Conservation (phyloP, 352 stramenopile species). For the Globisporangium perplexum region DNA sequence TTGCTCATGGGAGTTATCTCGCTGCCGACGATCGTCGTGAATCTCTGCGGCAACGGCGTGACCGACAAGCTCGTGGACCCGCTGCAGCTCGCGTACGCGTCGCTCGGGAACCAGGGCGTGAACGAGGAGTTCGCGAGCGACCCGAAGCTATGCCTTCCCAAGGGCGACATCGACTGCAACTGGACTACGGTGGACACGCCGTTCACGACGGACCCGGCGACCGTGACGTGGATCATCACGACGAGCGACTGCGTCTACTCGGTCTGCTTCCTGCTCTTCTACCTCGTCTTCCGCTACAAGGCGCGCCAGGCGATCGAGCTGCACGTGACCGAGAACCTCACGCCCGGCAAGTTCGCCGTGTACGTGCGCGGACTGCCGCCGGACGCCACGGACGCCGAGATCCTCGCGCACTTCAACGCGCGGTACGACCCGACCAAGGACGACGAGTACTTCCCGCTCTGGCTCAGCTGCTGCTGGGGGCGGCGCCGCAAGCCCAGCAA, state of each 20-base stretch:
- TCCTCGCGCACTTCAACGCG: slow-evolving; percentile 70
- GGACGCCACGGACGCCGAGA: slow-evolving; percentile 56
- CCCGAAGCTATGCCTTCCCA: slow-evolving; percentile 32
- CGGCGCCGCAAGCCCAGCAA: slow-evolving; percentile 38
- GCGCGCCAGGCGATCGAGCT: slow-evolving; percentile 46
- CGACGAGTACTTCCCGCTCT: slow-evolving; percentile 58
- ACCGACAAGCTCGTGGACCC: slow-evolving; percentile 63
- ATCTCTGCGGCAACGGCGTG: slow-evolving; percentile 61
- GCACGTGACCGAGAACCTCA: slow-evolving; percentile 73
- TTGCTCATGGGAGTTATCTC: slow-evolving; percentile 65
- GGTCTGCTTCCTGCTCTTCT: slow-evolving; percentile 62
- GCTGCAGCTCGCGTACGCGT: slow-evolving; percentile 63
- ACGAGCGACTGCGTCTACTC: slow-evolving; percentile 57
- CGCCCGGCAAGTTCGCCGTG: slow-evolving; percentile 75
- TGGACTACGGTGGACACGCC: slow-evolving; percentile 61
- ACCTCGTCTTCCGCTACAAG: slow-evolving; percentile 39
- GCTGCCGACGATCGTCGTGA: slow-evolving; percentile 55
- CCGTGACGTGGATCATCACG: slow-evolving; percentile 72
- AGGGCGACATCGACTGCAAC: slow-evolving; percentile 65
- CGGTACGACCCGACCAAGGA: slow-evolving; percentile 69
- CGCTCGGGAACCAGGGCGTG: slow-evolving; percentile 75
- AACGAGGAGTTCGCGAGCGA: slow-evolving; percentile 47
- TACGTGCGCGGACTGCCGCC: slow-evolving; percentile 65
- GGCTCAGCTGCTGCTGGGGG: slow-evolving; percentile 60
- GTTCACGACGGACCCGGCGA: slow-evolving; percentile 49